These are phyloP conservation scores for Exophiala sideris DNA, from an alignment of 2,329 filamentous ascomycete species.

Conservation along the genomic window DNA sequence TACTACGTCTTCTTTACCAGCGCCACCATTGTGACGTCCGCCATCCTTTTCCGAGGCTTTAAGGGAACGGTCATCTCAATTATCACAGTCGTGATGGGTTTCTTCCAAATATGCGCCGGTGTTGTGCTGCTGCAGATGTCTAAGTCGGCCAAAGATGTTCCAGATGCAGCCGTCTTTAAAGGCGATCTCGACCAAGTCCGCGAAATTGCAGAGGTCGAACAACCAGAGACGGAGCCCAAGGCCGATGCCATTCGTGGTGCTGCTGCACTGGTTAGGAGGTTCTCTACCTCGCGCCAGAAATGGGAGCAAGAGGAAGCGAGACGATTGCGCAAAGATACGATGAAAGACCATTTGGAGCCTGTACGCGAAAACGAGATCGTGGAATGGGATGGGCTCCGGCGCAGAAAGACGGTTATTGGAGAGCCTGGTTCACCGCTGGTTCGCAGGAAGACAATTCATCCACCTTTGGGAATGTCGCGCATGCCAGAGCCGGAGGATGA, in stretches of 20 bases:
- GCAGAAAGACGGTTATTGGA: conserved; percentile 60
- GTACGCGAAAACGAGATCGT: conserved; percentile 76
- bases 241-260: conserved; percentile 92
- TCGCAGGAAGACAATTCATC: conserved; percentile 56
- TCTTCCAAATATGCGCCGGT: conserved; percentile 87
- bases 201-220: conserved; percentile 90
- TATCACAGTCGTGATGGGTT: conserved; percentile 85
- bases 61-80: conserved; percentile 80
- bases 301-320: conserved; percentile 77
- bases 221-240: conserved; percentile 93
- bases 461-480: conserved; percentile 81
- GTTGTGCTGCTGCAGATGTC: conserved; percentile 93
- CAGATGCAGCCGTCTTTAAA: conserved; percentile 85
- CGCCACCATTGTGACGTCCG: conserved; percentile 89
- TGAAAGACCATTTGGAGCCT: conserved; percentile 66
- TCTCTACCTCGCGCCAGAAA: conserved; percentile 71
- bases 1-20: conserved; percentile 99
- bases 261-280: conserved; percentile 78
- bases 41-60: conserved; percentile 89
- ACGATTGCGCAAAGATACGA: conserved; percentile 74
- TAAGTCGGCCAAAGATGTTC: conserved; percentile 96
- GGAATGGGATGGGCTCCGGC: conserved; percentile 88
- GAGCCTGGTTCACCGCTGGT: conserved; percentile 43
- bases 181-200: conserved; percentile 93
- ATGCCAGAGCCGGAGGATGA: conserved; percentile 58